Evolutionary conservation across 2,329 filamentous ascomycete genomes (phyloP).

Genomic region (Fusarium temperatum): DNA sequence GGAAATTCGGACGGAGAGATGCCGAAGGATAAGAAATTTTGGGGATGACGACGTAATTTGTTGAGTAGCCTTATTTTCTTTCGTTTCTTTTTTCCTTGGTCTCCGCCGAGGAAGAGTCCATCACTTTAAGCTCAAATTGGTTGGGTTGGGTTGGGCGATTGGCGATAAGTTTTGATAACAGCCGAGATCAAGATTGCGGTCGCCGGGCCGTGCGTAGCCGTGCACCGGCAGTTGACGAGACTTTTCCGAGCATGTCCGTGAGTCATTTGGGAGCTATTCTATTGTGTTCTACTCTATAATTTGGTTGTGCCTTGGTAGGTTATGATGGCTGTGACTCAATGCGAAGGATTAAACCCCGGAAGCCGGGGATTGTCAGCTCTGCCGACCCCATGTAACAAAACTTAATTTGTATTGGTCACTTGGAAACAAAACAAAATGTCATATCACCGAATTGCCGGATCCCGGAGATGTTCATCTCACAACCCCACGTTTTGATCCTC

Average conservation of each 20-base stretch:
- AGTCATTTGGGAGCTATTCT: not conserved
- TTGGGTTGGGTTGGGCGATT: constrained; percentile 13
- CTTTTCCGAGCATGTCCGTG: constrained; percentile 14
- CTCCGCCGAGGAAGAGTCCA: not conserved
- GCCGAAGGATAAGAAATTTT: constrained; percentile 16
- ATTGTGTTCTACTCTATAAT: not conserved
- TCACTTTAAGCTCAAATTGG: constrained; percentile 24
- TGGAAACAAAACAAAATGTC: not conserved
- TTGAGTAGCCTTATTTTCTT: constrained; percentile 13
- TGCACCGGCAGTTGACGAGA: constrained; percentile 24
- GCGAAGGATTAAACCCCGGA: not conserved
- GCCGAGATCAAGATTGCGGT: constrained; percentile 6
- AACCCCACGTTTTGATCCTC: not conserved
- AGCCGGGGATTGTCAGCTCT: constrained; percentile 7
- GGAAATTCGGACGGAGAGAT: constrained; percentile 19
- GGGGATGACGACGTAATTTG: constrained; percentile 19
- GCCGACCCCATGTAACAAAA: not conserved
- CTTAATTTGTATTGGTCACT: constrained; percentile 2
- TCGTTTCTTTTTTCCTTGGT: not conserved
- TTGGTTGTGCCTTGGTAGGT: not conserved
- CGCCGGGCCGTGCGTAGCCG: constrained; percentile 28
- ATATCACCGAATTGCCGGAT: constrained; percentile 17
- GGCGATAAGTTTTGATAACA: constrained; percentile 17
- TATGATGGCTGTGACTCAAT: not conserved
- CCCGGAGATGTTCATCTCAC: not conserved